Evolutionary conservation across 2,329 filamentous ascomycete species (phyloP), one percentile per base, ranked within the genome.

Genomic region (Tolypocladium tropicale): DNA sequence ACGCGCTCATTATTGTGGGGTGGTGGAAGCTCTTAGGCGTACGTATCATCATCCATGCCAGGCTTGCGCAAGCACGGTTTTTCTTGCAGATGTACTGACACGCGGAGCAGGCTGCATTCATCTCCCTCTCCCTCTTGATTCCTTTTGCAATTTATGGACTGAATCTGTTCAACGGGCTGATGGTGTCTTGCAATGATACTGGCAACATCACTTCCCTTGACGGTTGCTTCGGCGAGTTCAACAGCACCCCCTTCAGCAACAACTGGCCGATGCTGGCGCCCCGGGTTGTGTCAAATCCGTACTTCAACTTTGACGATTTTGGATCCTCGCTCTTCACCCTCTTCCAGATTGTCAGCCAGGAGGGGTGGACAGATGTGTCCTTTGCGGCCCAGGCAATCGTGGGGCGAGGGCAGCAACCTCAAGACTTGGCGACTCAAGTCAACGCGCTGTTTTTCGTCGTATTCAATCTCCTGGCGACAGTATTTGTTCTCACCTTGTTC

Each of bases 311-410:
- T 67, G 94, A 99, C 70, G 88, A 95, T 67, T 99, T 99, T 65
- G 89, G 88, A n/a, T 83, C 89, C 55, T 88, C 93, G 0, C 78
- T 99, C 36, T 97, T 97, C 75, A 95, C 95, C 59, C 88, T 99
- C 58, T 99, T 96, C 75, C 92, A 97, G 70, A 96, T 99, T 72
- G 93, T 97, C 46, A 97, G 93, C 54, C 94, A 99, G 71, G 95
- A 99, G 77, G 94, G 94, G 36, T 99, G 95, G 94, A 85, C 86
- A 12, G 91, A 96, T 68, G 90, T 96, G n/a, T 89, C 94, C 68
- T 92, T 89, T 75, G 81, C 83, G 36, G 87, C 86, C 1, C 89
- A 95, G 74, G 83, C 84, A 34, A 94, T 97, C 61, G 92, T 86
- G 2, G 90, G 89, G 2, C 75, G 77, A 34, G 89, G 85, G 58